Percentiles rank a stretch among this genome's conserved stretches.
phyloP scores from a whole-genome alignment of 1,139 yeast genomes.

The Hyphopichia pseudoburtonii region DNA sequence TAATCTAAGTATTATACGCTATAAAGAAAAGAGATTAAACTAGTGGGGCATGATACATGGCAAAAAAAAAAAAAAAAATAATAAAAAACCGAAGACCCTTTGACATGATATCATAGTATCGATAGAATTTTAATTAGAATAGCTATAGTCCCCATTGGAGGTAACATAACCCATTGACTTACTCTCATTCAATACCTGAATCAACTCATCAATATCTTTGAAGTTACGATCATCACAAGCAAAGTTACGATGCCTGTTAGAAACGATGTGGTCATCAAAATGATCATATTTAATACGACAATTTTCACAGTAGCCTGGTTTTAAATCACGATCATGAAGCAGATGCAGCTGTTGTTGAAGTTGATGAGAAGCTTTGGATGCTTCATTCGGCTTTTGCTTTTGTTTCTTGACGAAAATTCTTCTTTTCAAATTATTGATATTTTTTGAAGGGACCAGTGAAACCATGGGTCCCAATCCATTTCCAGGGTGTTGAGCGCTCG shows the following conservation, averaged over 20 bases:
- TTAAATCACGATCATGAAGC: slow-evolving; percentile 35
- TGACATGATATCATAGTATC: too few species aligned
- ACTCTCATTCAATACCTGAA: slow-evolving; percentile 46
- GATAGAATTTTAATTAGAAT: slow-evolving; percentile 13
- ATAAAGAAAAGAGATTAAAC: too few species aligned
- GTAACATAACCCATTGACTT: slow-evolving; percentile 42
- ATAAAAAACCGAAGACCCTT: slow-evolving; percentile 1
- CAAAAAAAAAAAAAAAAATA: neutral
- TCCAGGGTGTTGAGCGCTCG: slow-evolving; percentile 44
- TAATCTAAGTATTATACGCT: too few species aligned
- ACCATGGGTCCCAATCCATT: slow-evolving; percentile 72
- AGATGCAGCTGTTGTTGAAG: slow-evolving; percentile 8
- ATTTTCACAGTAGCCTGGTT: slow-evolving; percentile 87
- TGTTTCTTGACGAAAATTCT: slow-evolving; percentile 46
- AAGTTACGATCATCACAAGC: slow-evolving; percentile 76
- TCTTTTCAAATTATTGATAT: slow-evolving; percentile 59
- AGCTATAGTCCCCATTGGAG: slow-evolving; percentile 45
- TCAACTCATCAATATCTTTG: slow-evolving; percentile 71
- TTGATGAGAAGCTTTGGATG: slow-evolving; percentile 15
- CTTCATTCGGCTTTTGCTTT: slow-evolving; percentile 45
- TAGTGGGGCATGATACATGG: neutral
- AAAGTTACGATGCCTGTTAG: slow-evolving; percentile 75
- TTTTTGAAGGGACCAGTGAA: slow-evolving; percentile 69
- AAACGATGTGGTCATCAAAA: slow-evolving; percentile 71
- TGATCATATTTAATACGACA: slow-evolving; percentile 84